These are phyloP conservation scores for Aspergillus sp. DNA, from an alignment of 2,329 filamentous ascomycete genomes.

Conservation along the genomic window DNA sequence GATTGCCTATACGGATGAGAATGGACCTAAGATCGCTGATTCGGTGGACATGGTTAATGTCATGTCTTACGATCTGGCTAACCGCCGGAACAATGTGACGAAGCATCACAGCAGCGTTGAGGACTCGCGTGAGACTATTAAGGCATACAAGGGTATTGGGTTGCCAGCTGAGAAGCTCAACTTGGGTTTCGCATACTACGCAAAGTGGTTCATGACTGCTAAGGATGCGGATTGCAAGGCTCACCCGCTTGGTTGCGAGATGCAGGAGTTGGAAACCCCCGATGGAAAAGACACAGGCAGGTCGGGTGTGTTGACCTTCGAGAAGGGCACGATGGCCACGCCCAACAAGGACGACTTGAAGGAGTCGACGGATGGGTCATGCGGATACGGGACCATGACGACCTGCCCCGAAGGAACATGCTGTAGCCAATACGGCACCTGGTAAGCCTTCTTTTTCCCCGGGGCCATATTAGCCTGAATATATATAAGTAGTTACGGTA, in stretches of 20 bases:
- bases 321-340: constrained; percentile 22
- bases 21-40: constrained; percentile 53
- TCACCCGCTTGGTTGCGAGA: constrained; percentile 52
- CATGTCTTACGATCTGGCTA: constrained; percentile 69
- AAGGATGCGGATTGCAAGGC: constrained; percentile 41
- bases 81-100: constrained; percentile 57
- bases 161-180: constrained; percentile 52
- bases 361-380: constrained; percentile 23
- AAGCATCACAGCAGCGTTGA: constrained; percentile 59
- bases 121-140: constrained; percentile 49
- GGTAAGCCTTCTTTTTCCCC: constrained; percentile 17
- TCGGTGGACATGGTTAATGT: constrained; percentile 62
- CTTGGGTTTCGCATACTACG: constrained; percentile 62
- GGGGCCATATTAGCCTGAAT: not conserved
- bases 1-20: constrained; percentile 57
- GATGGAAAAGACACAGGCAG: constrained; percentile 54
- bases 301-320: constrained; percentile 46
- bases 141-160: constrained; percentile 55
- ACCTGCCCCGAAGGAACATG: constrained; percentile 27
- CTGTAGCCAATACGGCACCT: constrained; percentile 32
- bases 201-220: constrained; percentile 58
- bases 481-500: constrained; percentile 7
- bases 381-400: constrained; percentile 21
- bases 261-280: constrained; percentile 53
- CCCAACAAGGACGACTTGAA: constrained; percentile 18